A percentile compares a stretch with the other conserved stretches of the same genome.
Conservation (phyloP, 2,329 filamentous ascomycete species). For the Leptographium lundbergii region DNA sequence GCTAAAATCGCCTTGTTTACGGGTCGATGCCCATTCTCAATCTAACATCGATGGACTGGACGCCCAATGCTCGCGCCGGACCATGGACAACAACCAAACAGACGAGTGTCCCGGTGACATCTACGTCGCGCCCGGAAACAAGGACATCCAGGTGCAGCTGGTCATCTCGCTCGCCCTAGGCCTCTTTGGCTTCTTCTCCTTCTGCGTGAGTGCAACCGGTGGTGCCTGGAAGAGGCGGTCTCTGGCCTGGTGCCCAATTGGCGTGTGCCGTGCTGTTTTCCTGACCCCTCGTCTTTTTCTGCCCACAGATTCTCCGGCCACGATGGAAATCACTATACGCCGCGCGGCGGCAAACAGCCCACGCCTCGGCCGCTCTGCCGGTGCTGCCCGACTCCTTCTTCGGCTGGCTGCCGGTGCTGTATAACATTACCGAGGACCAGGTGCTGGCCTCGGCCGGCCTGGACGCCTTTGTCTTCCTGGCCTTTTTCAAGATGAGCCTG, state of each 20-base stretch:
- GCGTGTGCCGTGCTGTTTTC: not conserved
- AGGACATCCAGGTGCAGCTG: conserved; percentile 50
- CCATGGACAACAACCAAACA: conserved; percentile 13
- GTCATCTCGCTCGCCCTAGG: conserved; percentile 61
- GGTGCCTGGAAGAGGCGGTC: too few species aligned
- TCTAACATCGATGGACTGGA: not conserved
- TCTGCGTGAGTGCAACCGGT: conserved; percentile 39
- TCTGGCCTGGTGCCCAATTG: too few species aligned
- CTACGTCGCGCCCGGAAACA: conserved; percentile 24
- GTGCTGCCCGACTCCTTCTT: conserved; percentile 73
- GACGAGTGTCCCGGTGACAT: conserved; percentile 16
- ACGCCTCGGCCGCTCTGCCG: conserved; percentile 49
- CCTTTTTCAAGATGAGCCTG: conserved; percentile 92
- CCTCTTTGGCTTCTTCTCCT: conserved; percentile 56
- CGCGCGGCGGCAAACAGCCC: conserved; percentile 58
- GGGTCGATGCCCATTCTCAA: not conserved
- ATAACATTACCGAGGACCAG: conserved; percentile 76
- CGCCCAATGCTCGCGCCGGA: not conserved
- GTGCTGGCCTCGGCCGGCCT: conserved; percentile 81
- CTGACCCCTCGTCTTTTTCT: not conserved
- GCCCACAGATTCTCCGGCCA: conserved; percentile 59
- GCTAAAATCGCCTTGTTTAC: not conserved
- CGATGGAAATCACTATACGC: conserved; percentile 88
- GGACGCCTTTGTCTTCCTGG: conserved; percentile 90
- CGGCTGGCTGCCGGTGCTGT: conserved; percentile 84